Conservation (phyloP, 2,329 filamentous ascomycete genomes). For the Trichoderma harzianum region DNA sequence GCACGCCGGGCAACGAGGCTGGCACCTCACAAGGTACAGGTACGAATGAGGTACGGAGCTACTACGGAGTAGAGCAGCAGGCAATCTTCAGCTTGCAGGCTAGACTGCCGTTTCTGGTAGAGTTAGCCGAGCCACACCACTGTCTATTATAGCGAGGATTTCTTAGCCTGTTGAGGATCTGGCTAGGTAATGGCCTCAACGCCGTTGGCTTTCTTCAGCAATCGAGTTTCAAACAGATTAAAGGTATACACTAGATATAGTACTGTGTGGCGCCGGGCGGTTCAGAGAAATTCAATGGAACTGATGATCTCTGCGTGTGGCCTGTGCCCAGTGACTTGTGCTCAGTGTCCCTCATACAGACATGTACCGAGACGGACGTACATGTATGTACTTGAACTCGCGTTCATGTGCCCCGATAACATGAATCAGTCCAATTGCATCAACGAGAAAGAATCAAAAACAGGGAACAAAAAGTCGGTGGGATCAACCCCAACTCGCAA, state of each 20-base stretch:
- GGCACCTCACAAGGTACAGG: neutral
- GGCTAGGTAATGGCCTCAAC: neutral
- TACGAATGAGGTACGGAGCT: neutral
- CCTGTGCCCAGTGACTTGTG: neutral
- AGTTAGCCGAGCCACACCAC: neutral
- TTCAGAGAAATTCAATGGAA: neutral
- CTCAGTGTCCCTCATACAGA: neutral
- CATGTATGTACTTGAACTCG: neutral
- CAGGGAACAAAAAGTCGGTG: neutral
- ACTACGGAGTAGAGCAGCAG: neutral
- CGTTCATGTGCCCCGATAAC: neutral
- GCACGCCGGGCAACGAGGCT: neutral
- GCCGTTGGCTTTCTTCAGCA: neutral
- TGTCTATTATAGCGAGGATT: neutral
- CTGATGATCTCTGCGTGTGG: neutral
- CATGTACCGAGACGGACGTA: no score
- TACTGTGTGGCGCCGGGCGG: neutral
- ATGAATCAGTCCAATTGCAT: neutral
- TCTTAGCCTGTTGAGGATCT: neutral
- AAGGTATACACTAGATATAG: neutral
- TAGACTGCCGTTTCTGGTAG: neutral
- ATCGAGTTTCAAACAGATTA: neutral
- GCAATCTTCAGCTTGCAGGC: slow-evolving; percentile 1
- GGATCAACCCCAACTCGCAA: neutral
- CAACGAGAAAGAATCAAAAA: neutral